Percentiles rank a stretch among this genome's conserved stretches.
These are phyloP conservation scores for Pharus latifolius DNA, from an alignment of 176 grass and related monocot genomes.

Conservation along the genomic window DNA sequence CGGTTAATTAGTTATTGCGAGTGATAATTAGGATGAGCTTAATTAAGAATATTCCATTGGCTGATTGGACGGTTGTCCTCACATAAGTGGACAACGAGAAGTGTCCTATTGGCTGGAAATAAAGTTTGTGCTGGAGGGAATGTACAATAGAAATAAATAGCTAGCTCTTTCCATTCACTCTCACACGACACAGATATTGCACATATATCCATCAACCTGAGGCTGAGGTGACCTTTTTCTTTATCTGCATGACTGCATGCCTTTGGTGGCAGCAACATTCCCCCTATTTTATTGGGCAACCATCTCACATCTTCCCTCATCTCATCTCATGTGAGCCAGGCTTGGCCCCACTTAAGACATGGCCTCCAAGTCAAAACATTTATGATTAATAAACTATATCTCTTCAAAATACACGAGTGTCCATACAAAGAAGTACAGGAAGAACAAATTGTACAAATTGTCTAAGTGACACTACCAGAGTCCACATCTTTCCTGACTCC, in stretches of 20 bases:
- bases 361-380: neutral
- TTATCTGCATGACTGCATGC: too few relatives aligned
- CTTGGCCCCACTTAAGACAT: neutral
- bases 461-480: too few relatives aligned
- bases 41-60: neutral
- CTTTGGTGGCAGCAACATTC: slow-evolving; percentile 22
- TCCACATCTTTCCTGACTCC: too few relatives aligned
- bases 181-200: slow-evolving; percentile 4
- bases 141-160: too few relatives aligned
- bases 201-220: slow-evolving; percentile 22
- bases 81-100: slow-evolving; percentile 5
- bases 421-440: too few relatives aligned
- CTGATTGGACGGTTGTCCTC: neutral
- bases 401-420: neutral
- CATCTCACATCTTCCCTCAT: too few relatives aligned
- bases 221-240: neutral
- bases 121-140: neutral
- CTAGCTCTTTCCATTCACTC: neutral
- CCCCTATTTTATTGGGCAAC: slow-evolving; percentile 17
- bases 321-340: slow-evolving; percentile 1
- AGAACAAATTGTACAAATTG: too few relatives aligned
- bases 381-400: slow-evolving; percentile 8
- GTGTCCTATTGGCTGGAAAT: neutral
- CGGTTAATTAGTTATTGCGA: neutral
- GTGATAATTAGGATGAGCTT: neutral